Evolutionary conservation across 345 rosid species (phyloP), one percentile per base, ranked within the genome.

Genomic region (Salix exigua): DNA sequence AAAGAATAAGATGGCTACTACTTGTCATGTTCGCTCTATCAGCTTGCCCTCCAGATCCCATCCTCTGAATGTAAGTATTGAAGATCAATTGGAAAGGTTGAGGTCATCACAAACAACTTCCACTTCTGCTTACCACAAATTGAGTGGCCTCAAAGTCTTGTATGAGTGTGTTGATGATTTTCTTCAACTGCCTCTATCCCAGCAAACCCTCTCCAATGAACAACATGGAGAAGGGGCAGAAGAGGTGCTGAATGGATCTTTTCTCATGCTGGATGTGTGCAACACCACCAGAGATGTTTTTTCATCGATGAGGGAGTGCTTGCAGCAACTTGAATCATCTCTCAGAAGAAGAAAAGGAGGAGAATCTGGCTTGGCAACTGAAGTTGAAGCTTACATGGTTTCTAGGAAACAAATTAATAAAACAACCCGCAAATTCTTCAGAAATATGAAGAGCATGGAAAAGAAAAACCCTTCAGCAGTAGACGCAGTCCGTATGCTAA

Each of bases 11-110:
- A 82, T 67, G 76, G 73, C 77, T 62, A 46, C 60, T 16, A 17
- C 37, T 5, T 33, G 40, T 28, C 86, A 83, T 21, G 64, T 30
- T 61, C 84, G 84, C 12, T 83, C 84, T 4, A 75, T 33, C 67
- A 83, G 86, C 46, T 71, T 83, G 46, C 86, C 88, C 12, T 74
- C 81, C 11, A 74, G 51, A 60, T 31, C 81, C 14, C 86, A 83
- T 46, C 86, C 84, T 44, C 75, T 81, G 25, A 67, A 19, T 21
- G 21, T 19, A 2, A 51, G 14, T 6, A 75, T 83, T 16, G 78
- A 74, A 69, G 81, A 63, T 38, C 82, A 73, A 11, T 73, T 81
- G 46, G 23, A 42, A 6, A 69, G 81, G 65, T 66, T 82, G 50
- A 79, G 76, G 66, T 67, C 77, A 40, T 82, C 82, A 19, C 80